Base-by-base conservation (phyloP, 441 rosid species). In the Theobroma grandiflorum region DNA sequence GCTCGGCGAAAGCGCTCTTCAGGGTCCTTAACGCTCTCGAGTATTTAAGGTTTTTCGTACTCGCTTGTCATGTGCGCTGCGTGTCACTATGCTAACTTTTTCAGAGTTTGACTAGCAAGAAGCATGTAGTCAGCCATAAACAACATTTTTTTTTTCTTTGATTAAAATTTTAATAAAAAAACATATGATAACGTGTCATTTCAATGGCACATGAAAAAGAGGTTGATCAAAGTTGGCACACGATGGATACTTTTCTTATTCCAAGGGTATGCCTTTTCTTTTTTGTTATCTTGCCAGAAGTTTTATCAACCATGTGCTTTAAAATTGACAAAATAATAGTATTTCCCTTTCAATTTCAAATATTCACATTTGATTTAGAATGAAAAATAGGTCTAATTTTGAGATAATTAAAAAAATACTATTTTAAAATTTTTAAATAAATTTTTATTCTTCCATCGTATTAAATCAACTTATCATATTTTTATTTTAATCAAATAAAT, bases 171-270 rank as follows among this genome's bases (percentile, higher is more conserved):
- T 58, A 58, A 58, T 10, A 10, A 26, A 26, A 26, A 26, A 26
- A 26, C 31, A 26, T 26, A 26, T 26, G 31, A 26, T 26, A 26
- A 0, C 1, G 31, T 26, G 31, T 26, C 31, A 26, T 26, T 26
- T 66, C 26, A 20, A 67, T n/a, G 72, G 52, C 52, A 42, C 18
- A 43, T 67, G 72, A 67, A 65, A 38, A 10, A 38, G 47, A 38
- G 45, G 45, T 3, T 42, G 45, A 42, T 42, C 45, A 42, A 67
- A 42, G 72, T 67, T 40, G 72, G 42, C 52, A 67, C 72, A 67
- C 42, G 72, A n/a, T 42, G 9, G 53, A 67, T 67, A 20, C 72
- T 67, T 67, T 67, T 43, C 72, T 20, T 68, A 68, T 68, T 43
- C 72, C 33, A 42, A 67, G 50, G 16, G 52, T 67, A 43, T 42